Evolutionary conservation across 805 yeast species (phyloP), one percentile per base, ranked within the genome.

Genomic region (Candida chilensis): DNA sequence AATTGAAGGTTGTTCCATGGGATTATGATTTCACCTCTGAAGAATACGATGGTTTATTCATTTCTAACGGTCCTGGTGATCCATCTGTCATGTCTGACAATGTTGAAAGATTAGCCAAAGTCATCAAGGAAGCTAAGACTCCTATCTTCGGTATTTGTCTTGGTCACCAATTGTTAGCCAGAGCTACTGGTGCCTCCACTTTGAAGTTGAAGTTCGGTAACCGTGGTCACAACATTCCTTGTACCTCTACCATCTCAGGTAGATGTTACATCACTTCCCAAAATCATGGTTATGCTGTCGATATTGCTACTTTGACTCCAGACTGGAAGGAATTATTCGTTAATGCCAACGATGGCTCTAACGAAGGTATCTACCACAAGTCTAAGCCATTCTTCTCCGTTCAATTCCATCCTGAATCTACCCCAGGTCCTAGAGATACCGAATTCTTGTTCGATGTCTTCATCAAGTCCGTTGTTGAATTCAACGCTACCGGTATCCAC

Each of bases 51-150:
- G 99, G 98, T 67, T 69, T 92, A 47, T 92, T 92, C 60, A 67
- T 90, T 41, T 88, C 96, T 33, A 92, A 92, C 60, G 99, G 99
- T 66, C 99, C 99, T 17, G 99, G 99, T 74, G 97, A 92, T 63
- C 99, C 99, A 34, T 73, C 92, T 27, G 85, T 83, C 34, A 70
- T 92, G 75, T 56, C 74, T 27, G 71, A 67, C 14, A 72, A 86
- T 36, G 81, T 81, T 20, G 67, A 60, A 24, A 76, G 71, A 43
- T 62, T 92, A 48, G 43, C 67, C 24, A 56, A 54, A 26, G 82
- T 73, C 20, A 52, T 90, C 35, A 65, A 67, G 27, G 68, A 71
- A 21, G 81, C 74, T 30, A 78, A 74, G 56, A 78, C 92, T 27
- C 98, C 98, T 32, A 71, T 92, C 33, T 92, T 92, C 48, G 98